Base-by-base conservation (phyloP, 2,329 filamentous ascomycete species). In the Sporothrix sp. region DNA sequence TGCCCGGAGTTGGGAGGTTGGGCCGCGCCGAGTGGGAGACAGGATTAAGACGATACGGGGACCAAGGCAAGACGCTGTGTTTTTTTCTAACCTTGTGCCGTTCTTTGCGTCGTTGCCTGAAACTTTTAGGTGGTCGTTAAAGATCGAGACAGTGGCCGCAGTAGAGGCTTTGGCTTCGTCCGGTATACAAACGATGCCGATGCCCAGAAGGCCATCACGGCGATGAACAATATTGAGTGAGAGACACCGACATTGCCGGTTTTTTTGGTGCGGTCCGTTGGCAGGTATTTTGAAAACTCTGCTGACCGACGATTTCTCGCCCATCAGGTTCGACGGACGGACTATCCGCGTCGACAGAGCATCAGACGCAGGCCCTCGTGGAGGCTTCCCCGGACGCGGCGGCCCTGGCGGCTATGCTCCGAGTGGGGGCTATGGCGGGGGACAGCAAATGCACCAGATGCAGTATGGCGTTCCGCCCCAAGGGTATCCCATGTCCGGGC, bases 151-250 rank as follows among this genome's bases (percentile, higher is more conserved):
- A 96, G 91, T 63, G 87, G 88, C 62, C 88, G 91, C 68, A 96
- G 90, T 76, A 87, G 93, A 68, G 93, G 93, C 54, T 98, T 97
- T 67, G 93, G 93, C 43, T 97, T 97, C 68, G 91, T 98, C 57
- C 86, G 90, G 61, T 98, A 91, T 71, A 71, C 79, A 47, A 80
- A 81, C 58, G 87, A 90, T 58, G 70, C 74, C 40, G 85, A 90
- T 67, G 87, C 87, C 56, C 81, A 89, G 62, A 76, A 76, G 58
- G 87, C 87, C 38, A 91, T 91, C 66, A 68, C 74, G 40, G 72
- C 73, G 58, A 90, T 93, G 87, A 91, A 93, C 74, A 89, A 90
- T 65, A 74, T 87, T 61, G 89, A 96, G 91, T 96, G 77, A 69
- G 86, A 65, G 39, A 50, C 49, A 46, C 49, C 58, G 43, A 21